These are phyloP conservation scores for Venturia effusa DNA, from an alignment of 2,329 filamentous ascomycete species.

Conservation along the genomic window DNA sequence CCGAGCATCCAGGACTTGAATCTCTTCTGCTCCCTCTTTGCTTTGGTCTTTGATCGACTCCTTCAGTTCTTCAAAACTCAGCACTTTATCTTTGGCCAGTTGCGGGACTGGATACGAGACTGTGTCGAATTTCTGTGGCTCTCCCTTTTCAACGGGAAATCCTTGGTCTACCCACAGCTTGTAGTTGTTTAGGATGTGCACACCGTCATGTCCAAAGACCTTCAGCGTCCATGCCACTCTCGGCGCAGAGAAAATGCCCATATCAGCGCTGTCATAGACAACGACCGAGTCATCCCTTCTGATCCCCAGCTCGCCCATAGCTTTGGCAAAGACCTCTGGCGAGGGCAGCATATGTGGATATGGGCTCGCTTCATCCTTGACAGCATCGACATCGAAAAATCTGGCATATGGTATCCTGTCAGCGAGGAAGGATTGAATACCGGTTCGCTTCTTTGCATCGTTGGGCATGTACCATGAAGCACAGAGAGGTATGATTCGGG, in stretches of 20 bases:
- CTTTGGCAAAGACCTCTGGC: conserved; percentile 67
- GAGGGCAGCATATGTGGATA: conserved; percentile 96
- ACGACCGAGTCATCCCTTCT: conserved; percentile 80
- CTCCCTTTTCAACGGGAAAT: conserved; percentile 69
- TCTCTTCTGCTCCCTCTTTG: conserved; percentile 71
- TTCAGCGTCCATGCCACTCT: conserved; percentile 88
- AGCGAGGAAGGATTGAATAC: conserved; percentile 69
- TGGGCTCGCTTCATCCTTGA: conserved; percentile 76
- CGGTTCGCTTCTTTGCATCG: conserved; percentile 61
- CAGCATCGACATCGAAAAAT: conserved; percentile 92
- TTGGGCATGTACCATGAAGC: conserved; percentile 96
- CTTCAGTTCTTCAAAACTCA: conserved; percentile 71
- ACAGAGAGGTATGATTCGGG: conserved; percentile 79
- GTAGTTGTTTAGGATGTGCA: conserved; percentile 94
- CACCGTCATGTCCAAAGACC: conserved; percentile 77
- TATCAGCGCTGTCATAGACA: conserved; percentile 84
- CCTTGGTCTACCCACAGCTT: conserved; percentile 83
- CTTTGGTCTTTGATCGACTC: conserved; percentile 64
- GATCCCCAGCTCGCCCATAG: conserved; percentile 84
- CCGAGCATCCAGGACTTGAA: conserved; percentile 85
- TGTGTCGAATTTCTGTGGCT: conserved; percentile 35
- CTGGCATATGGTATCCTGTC: conserved; percentile 79
- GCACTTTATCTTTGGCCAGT: conserved; percentile 51
- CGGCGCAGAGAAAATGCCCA: conserved; percentile 89
- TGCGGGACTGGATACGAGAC: conserved; percentile 34